These are phyloP conservation scores for Calcarisporium arbuscula DNA, from an alignment of 2,329 filamentous ascomycete genomes.

Conservation along the genomic window DNA sequence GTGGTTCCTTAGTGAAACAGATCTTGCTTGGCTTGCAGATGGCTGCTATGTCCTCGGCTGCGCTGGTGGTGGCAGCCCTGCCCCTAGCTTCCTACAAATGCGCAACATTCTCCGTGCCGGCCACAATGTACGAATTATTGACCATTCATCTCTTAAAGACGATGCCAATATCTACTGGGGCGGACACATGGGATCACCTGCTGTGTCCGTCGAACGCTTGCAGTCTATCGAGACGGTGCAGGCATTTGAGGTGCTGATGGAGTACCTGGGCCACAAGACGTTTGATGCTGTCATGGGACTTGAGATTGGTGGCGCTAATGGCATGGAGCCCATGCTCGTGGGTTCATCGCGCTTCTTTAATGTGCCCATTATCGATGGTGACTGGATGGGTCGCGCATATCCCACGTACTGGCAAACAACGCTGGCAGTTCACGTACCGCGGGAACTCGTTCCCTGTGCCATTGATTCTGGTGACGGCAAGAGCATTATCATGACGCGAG, in stretches of 20 bases:
- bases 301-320: slow-evolving; percentile 48
- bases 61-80: slow-evolving; percentile 29
- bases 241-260: background rate
- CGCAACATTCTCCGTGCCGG: background rate
- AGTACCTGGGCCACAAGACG: background rate
- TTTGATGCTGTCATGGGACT: slow-evolving; percentile 13
- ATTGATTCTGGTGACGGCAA: slow-evolving; percentile 20
- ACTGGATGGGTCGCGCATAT: slow-evolving; percentile 30
- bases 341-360: slow-evolving; percentile 29
- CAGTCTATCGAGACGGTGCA: background rate
- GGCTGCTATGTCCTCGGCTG: slow-evolving; percentile 42
- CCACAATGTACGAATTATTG: background rate
- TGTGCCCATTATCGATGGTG: slow-evolving; percentile 27
- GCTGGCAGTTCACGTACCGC: slow-evolving; percentile 13
- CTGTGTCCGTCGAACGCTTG: background rate
- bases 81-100: background rate
- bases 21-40: slow-evolving; percentile 37
- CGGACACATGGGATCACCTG: background rate
- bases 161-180: background rate
- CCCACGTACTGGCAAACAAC: slow-evolving; percentile 20
- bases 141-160: background rate
- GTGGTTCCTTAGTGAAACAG: slow-evolving; percentile 39
- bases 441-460: slow-evolving; percentile 18
- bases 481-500: slow-evolving; percentile 18
- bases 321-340: slow-evolving; percentile 33